Evolutionary conservation across 169 alveolate genomes (phyloP).

Genomic region (Plasmodium cynomolgi): DNA sequence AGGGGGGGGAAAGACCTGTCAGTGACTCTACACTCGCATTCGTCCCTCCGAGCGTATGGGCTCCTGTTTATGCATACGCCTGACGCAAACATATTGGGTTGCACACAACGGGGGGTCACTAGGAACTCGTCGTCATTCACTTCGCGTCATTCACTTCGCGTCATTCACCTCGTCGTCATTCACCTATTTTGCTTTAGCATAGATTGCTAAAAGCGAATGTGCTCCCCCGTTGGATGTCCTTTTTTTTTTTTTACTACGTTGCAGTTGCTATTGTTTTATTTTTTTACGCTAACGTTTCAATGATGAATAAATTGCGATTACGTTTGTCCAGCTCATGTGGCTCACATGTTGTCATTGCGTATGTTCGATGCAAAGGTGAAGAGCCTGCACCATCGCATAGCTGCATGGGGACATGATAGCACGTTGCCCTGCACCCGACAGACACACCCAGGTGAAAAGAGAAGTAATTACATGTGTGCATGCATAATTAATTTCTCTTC

Average conservation of each 20-base stretch:
- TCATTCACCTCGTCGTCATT: background rate
- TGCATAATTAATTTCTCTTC: background rate
- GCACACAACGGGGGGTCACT: background rate
- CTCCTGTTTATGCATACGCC: background rate
- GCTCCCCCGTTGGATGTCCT: background rate
- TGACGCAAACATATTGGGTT: background rate
- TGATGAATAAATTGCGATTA: background rate
- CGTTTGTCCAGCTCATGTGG: background rate
- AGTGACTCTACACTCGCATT: background rate
- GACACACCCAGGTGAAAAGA: background rate
- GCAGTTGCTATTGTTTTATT: background rate
- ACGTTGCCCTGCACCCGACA: background rate
- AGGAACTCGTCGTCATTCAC: background rate
- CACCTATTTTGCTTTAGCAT: background rate
- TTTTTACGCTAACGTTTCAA: background rate
- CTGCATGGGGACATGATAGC: background rate
- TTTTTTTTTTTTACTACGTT: background rate
- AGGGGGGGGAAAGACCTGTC: background rate
- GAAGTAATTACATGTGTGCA: background rate
- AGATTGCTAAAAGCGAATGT: background rate
- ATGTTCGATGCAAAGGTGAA: background rate
- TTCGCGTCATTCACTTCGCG: background rate
- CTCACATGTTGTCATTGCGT: background rate
- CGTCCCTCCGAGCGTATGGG: background rate
- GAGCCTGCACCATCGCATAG: background rate